Evolutionary conservation across 345 rosid genomes (phyloP), one percentile per base, ranked within the genome.

Genomic region (Eucalyptus sp.): DNA sequence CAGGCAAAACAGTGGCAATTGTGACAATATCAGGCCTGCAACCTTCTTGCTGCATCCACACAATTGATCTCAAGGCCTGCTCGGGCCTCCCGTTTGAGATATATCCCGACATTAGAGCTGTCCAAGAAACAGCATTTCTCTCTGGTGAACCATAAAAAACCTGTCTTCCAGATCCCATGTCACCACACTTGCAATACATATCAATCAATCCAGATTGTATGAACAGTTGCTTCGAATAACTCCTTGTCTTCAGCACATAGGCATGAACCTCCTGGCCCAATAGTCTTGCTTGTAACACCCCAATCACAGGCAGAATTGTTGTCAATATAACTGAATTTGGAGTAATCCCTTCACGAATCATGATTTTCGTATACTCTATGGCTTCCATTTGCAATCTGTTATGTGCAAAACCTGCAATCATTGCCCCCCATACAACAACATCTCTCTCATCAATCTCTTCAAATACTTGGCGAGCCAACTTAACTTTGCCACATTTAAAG

Each of bases 21-120:
- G 98, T 94, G 71, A 96, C 97, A 22, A 95, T 93, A 44, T 97
- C 99, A 24, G 99, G 99, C 92, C 44, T 92, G 85, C 91, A 94
- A 8, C 99, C 96, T 92, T 97, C 99, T 88, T 96, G 98, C 92
- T 96, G 99, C 99, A 97, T 97, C 99, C 99, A 97, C 25, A 93
- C 93, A 88, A 96, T 89, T 8, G 97, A 96, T 92, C 97, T 95
- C 93, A 97, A 90, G 62, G 99, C 98, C 92, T 96, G 99, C 83
- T 96, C 98, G 7, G 93, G 91, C 90, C 96, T 94, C 87, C 98
- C 96, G 68, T 95, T 96, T 6, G 96, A 93, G 62, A 92, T 93
- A 66, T 96, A 96, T 64, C 99, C 98, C 15, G 98, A 96, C 93
- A 96, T 96, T 91, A 97, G 86, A 54, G 97, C 98, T 25, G 99